A percentile compares a stretch with the other conserved stretches of the same genome.
These are phyloP conservation scores for Aureobasidium namibiae DNA, from an alignment of 2,329 filamentous ascomycete species.

Conservation along the genomic window DNA sequence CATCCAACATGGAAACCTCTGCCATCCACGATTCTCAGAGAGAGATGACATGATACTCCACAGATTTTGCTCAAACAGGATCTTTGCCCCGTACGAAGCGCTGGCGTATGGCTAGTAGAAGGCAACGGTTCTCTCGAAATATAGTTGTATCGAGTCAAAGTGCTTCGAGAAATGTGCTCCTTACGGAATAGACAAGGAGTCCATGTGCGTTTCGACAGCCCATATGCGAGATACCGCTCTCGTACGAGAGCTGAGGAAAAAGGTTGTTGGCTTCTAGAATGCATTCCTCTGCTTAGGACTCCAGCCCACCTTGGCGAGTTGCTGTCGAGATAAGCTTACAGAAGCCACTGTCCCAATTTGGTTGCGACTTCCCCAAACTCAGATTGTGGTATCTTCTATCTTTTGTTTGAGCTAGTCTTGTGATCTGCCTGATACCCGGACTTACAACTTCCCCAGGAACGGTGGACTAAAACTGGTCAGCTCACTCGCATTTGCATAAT, in stretches of 20 bases:
- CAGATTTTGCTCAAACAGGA: not conserved
- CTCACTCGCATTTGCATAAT: not conserved
- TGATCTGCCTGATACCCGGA: not conserved
- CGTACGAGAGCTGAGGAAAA: not conserved
- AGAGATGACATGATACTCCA: not conserved
- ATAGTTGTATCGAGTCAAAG: not conserved
- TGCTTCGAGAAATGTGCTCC: not conserved
- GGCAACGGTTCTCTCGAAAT: not conserved
- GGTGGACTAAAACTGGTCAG: slow-evolving; percentile 9
- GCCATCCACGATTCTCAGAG: no score
- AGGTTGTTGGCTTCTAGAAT: not conserved
- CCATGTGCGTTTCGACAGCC: not conserved
- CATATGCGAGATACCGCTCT: not conserved
- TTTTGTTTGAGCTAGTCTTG: not conserved
- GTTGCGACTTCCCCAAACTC: not conserved
- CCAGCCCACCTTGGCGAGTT: not conserved
- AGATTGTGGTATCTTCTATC: not conserved
- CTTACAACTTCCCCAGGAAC: slow-evolving; percentile 2
- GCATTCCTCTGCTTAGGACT: not conserved
- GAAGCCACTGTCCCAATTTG: slow-evolving; percentile 2
- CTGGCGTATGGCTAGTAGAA: not conserved
- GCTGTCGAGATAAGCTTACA: slow-evolving; percentile 2
- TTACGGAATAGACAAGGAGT: not conserved
- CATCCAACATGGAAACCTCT: no score
- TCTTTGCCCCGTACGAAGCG: not conserved